These are phyloP conservation scores for Platanus orientalis DNA, from an alignment of 164 flowering plant genomes.

Conservation along the genomic window DNA sequence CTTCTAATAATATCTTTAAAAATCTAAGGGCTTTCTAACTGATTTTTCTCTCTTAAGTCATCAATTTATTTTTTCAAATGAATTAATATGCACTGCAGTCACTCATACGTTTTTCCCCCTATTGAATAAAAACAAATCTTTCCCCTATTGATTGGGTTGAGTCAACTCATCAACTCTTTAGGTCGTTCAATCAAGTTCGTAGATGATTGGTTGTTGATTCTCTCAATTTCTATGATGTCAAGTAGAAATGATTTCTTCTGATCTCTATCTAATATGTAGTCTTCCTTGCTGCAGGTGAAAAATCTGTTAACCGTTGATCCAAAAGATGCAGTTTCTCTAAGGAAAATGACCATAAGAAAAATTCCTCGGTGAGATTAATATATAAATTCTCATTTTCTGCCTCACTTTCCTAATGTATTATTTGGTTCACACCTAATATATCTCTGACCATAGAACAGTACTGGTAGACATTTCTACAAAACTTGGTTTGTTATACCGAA, in stretches of 20 bases:
- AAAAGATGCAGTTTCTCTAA: constrained; percentile 53
- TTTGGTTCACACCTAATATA: not conserved
- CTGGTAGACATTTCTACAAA: not conserved
- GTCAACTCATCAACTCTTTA: not conserved
- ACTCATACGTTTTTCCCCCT: too few relatives aligned
- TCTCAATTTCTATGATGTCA: not conserved
- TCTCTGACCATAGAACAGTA: not conserved
- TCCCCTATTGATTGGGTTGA: not conserved
- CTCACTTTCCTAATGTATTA: not conserved
- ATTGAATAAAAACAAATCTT: too few relatives aligned
- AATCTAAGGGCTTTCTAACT: too few relatives aligned
- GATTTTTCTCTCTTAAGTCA: too few relatives aligned
- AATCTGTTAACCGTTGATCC: constrained; percentile 74
- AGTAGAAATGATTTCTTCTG: constrained; percentile 2
- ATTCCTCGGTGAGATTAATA: constrained; percentile 65
- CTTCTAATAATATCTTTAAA: too few relatives aligned
- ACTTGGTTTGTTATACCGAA: not conserved
- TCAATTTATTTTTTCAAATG: too few relatives aligned
- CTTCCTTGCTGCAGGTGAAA: constrained; percentile 52
- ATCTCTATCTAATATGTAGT: constrained; percentile 1
- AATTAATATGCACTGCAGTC: too few relatives aligned
- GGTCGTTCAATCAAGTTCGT: not conserved
- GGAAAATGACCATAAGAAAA: constrained; percentile 67
- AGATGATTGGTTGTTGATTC: not conserved
- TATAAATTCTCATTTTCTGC: not conserved